Conservation (phyloP, 768 basidiomycete species). For the Lactifluus volemus region DNA sequence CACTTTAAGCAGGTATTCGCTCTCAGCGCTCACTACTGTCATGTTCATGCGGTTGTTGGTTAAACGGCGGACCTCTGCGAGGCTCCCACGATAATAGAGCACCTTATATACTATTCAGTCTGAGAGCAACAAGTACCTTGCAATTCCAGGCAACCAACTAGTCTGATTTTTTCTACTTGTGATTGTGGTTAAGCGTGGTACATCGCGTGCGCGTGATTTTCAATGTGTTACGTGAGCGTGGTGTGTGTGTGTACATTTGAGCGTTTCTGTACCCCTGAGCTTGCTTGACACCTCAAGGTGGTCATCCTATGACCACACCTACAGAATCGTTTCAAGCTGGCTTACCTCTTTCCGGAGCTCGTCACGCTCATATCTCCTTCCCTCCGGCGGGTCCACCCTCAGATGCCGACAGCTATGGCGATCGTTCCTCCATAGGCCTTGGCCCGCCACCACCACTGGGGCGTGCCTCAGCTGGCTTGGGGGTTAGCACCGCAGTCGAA, state of each 20-base stretch:
- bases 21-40: conserved; percentile 73
- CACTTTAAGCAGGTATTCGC: conserved; percentile 59
- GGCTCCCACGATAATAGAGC: conserved; percentile 44
- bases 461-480: conserved; percentile 10
- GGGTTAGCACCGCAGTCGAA: neutral
- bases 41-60: conserved; percentile 70
- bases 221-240: neutral
- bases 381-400: conserved; percentile 20
- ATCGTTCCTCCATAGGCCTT: conserved; percentile 22
- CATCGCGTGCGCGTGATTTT: neutral
- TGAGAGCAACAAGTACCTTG: neutral
- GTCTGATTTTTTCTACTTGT: neutral
- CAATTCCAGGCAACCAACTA: neutral
- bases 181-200: no score
- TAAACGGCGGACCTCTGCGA: conserved; percentile 40
- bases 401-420: conserved; percentile 4
- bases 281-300: neutral
- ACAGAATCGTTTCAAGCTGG: conserved; percentile 20
- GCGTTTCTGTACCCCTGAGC: no score
- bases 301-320: conserved; percentile 1
- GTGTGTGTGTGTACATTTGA: neutral
- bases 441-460: conserved; percentile 23
- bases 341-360: conserved; percentile 21
- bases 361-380: conserved; percentile 28
- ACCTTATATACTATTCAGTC: neutral